These are phyloP conservation scores for Penicillium griseofulvum DNA, from an alignment of 2,329 filamentous ascomycete genomes.

Conservation along the genomic window DNA sequence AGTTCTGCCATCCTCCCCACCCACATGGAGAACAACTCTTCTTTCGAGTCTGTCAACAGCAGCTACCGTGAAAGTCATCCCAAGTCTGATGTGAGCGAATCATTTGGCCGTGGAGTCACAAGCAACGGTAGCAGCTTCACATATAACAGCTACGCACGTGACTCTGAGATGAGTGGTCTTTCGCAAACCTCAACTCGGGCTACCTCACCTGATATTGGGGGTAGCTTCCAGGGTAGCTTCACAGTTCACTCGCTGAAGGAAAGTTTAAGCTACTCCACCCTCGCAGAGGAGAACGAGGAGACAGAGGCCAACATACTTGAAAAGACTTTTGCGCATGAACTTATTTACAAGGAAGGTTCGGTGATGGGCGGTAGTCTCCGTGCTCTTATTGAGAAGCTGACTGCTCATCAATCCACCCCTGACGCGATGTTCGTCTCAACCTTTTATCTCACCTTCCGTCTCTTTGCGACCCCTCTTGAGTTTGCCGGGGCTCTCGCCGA, in stretches of 20 bases:
- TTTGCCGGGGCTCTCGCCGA: constrained; percentile 82
- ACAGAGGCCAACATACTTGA: constrained; percentile 82
- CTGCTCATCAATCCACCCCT: constrained; percentile 86
- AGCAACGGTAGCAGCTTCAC: constrained; percentile 77
- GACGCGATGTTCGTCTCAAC: constrained; percentile 89
- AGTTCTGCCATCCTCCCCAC: constrained; percentile 28
- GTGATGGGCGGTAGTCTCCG: constrained; percentile 89
- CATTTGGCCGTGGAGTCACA: constrained; percentile 65
- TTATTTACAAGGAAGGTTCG: constrained; percentile 92
- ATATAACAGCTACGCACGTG: constrained; percentile 67
- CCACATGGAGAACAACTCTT: constrained; percentile 27
- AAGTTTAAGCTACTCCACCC: constrained; percentile 63
- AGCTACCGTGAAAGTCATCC: constrained; percentile 38
- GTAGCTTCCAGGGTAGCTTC: constrained; percentile 52
- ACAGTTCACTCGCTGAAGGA: constrained; percentile 65
- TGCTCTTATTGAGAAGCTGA: constrained; percentile 90
- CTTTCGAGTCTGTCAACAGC: constrained; percentile 30
- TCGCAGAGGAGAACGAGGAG: constrained; percentile 74
- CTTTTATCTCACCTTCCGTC: constrained; percentile 92
- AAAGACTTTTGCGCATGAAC: constrained; percentile 85
- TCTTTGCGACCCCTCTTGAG: constrained; percentile 79
- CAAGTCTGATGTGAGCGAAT: constrained; percentile 32
- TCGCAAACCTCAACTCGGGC: constrained; percentile 84
- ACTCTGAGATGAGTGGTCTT: constrained; percentile 75
- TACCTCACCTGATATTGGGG: constrained; percentile 73